A percentile compares a stretch with the other conserved stretches of the same genome.
These are phyloP conservation scores for Beauveria caledonica DNA, from an alignment of 2,329 filamentous ascomycete genomes.

Conservation along the genomic window DNA sequence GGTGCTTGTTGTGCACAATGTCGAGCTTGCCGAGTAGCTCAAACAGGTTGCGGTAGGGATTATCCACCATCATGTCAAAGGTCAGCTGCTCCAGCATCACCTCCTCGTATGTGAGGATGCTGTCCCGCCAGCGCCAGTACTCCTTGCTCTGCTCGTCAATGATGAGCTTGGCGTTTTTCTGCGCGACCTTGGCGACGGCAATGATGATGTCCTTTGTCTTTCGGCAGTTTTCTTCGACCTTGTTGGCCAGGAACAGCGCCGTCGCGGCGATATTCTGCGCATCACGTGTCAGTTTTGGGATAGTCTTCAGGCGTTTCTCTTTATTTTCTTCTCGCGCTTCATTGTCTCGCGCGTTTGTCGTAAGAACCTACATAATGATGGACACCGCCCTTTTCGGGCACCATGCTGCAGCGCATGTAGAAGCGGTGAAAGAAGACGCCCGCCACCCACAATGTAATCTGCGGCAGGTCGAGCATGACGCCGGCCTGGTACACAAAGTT, in stretches of 20 bases:
- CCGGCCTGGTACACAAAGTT: constrained; percentile 96
- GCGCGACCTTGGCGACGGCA: constrained; percentile 85
- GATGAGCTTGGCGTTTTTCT: constrained; percentile 83
- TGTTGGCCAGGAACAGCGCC: constrained; percentile 87
- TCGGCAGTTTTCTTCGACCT: constrained; percentile 92
- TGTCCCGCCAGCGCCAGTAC: constrained; percentile 96
- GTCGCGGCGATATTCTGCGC: constrained; percentile 75
- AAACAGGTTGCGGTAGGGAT: constrained; percentile 78
- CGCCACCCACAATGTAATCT: constrained; percentile 85
- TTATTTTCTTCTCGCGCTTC: no score
- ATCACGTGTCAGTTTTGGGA: background rate
- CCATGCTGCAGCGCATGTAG: constrained; percentile 83
- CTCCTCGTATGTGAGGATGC: constrained; percentile 86
- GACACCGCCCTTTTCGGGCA: constrained; percentile 64
- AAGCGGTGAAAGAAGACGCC: constrained; percentile 94
- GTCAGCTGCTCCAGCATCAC: constrained; percentile 84
- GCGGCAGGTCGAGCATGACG: constrained; percentile 83
- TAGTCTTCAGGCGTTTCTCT: no score
- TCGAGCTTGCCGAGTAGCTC: constrained; percentile 67
- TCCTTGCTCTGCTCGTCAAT: constrained; percentile 97
- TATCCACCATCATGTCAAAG: constrained; percentile 86
- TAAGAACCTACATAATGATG: constrained; percentile 77
- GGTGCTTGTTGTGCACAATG: constrained; percentile 68
- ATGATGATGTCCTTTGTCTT: constrained; percentile 95
- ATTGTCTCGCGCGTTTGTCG: background rate